Base-by-base conservation (phyloP, 164 flowering plant species). In the Vitis rupestris region DNA sequence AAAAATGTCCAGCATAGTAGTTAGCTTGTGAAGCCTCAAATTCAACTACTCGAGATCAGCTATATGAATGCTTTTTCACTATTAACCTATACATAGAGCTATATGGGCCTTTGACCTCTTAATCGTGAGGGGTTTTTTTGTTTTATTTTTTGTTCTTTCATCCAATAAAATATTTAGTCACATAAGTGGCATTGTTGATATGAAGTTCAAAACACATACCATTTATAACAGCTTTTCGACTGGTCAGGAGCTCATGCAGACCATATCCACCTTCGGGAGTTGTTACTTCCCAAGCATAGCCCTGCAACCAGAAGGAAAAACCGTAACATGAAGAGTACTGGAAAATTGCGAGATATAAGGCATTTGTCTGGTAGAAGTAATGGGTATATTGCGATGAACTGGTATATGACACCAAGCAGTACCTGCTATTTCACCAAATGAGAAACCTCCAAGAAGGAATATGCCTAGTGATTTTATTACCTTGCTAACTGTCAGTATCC, bases 211-310 rank as follows among this genome's bases (percentile, higher is more conserved):
- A 15, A 58, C 0, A 30, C 61, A 66, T 82, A 94, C 99, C 99
- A 81, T 83, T 85, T 29, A 95, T 69, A 72, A 93, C 89, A 63
- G 65, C 72, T 79, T 86, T 85, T 30, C 99, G 84, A 76, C 90
- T 87, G 59, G 72, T 72, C 67, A 95, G 68, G 54, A 95, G 83
- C 65, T 84, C 97, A 70, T 95, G 69, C 48, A 95, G 81, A 68
- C 99, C 98, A 82, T 90, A 84, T 80, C 98, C 99, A 65, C 97
- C 98, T 80, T 92, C 99, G 61, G 65, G 73, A 30, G 99, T 93
- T 30, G 98, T 95, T 74, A 95, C 90, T 79, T 95, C 99, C 98
- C 97, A 90, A 12, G 99, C 73, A 82, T 92, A 95, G 16, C 97
- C 98, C 99, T 95, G 82, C 61, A 72, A 66, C 63, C 67, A 55